Conservation (phyloP, 2,329 filamentous ascomycete species). For the Thelonectria blattea region DNA sequence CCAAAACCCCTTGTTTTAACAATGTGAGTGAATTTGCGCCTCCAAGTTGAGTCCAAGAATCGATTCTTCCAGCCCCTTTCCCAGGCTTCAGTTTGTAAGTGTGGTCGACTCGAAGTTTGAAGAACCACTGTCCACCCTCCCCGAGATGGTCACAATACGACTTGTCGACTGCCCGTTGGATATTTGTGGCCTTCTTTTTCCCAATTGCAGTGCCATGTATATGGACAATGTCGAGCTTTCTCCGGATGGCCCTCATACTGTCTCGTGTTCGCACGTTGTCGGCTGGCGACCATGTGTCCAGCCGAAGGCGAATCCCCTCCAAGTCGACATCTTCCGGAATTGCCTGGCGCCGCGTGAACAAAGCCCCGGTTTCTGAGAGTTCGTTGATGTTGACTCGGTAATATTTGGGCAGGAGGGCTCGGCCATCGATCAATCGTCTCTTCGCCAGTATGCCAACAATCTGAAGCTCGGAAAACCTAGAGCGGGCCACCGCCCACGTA, state of each 20-base stretch:
- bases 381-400: conserved; percentile 27
- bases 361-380: conserved; percentile 24
- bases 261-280: conserved; percentile 17
- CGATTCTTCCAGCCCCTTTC: conserved; percentile 23
- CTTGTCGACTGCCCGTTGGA: conserved; percentile 12
- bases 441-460: conserved; percentile 28
- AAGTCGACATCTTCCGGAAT: conserved; percentile 21
- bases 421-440: conserved; percentile 26
- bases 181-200: conserved; percentile 9
- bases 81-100: conserved; percentile 21
- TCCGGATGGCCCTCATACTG: conserved; percentile 12
- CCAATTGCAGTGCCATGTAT: conserved; percentile 8
- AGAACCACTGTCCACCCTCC: conserved; percentile 26
- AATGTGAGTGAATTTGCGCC: conserved; percentile 14
- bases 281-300: conserved; percentile 28
- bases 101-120: conserved; percentile 18
- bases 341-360: conserved; percentile 15
- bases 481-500: conserved; percentile 23
- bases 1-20: conserved; percentile 15
- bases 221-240: conserved; percentile 13
- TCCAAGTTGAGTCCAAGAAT: conserved; percentile 24
- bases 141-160: neutral
- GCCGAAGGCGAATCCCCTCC: conserved; percentile 18
- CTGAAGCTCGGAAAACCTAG: conserved; percentile 1
- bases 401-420: conserved; percentile 27